Base-by-base conservation (phyloP, 805 yeast species). In the Candida cerambycidarum region DNA sequence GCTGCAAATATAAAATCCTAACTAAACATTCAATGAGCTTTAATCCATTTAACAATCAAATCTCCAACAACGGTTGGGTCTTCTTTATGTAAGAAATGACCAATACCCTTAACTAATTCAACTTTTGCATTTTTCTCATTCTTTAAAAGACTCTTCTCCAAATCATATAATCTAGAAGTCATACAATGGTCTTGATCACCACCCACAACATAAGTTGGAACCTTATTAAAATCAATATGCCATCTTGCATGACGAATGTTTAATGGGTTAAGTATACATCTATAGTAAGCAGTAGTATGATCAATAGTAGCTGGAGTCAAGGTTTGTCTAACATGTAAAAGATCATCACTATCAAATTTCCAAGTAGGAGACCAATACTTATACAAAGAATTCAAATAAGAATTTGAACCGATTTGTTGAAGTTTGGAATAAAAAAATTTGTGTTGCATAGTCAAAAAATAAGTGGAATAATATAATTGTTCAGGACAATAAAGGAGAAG, bases 141-240 rank as follows among this genome's bases (percentile, higher is more conserved):
- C 5, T 19, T 24, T 8, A 62, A 47, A 39, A 50, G 50, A 8
- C 28, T 41, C 37, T 48, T 44, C 39, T 61, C 67, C 37, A 60
- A 46, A 27, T 58, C 59, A 39, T 51, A 62, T 15, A 69, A 32
- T 12, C 52, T 43, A 16, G 47, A 45, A 36, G 51, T 36, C 72
- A 69, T 68, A 53, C 75, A 69, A 24, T 69, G 64, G 45, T 69
- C 75, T n/a, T 51, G 47, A n/a, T 47, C 57, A 0, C 73, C 75
- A 3, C 67, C 67, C 13, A 68, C 31, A 3, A 69, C 46, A 34
- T 64, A 54, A 5, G 68, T 58, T 2, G 74, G 74, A 16, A 67
- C 73, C 43, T 57, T 54, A 15, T 51, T 51, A 39, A 63, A 67
- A 38, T 67, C 67, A 13, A 67, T 61, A 7, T 8, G 18, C 62